Conservation (phyloP, 2,329 filamentous ascomycete species). For the Lasiodiplodia theobromae region DNA sequence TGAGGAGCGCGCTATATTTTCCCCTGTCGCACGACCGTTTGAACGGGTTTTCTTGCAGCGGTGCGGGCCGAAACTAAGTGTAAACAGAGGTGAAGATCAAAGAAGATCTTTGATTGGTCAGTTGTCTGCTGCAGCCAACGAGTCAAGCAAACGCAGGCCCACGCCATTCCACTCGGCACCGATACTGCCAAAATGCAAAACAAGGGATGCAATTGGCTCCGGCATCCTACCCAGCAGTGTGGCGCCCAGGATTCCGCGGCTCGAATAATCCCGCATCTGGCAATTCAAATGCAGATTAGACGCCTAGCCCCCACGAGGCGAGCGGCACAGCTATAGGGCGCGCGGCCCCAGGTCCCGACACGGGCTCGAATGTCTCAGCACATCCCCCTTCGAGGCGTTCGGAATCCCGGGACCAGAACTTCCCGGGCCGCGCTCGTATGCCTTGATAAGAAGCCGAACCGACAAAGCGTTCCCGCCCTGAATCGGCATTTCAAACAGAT, state of each 20-base stretch:
- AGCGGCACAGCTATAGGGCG: background rate
- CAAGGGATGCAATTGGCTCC: background rate
- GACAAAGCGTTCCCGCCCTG: background rate
- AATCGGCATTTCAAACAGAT: constrained; percentile 2
- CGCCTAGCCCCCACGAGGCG: background rate
- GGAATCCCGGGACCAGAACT: background rate
- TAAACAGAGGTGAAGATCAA: background rate
- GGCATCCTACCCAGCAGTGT: background rate
- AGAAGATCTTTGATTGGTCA: background rate
- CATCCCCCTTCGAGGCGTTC: background rate
- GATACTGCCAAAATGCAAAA: background rate
- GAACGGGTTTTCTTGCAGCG: background rate
- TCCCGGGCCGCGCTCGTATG: background rate
- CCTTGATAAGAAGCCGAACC: background rate
- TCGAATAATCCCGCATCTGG: background rate
- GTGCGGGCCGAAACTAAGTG: background rate
- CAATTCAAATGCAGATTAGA: background rate
- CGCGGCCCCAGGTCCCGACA: background rate
- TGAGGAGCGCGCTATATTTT: background rate
- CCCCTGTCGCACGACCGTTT: background rate
- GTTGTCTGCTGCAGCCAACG: background rate
- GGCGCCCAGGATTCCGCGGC: background rate
- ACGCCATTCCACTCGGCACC: background rate
- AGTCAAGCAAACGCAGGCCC: background rate
- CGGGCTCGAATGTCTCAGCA: background rate